phyloP scores from a whole-genome alignment of 441 rosid genomes.

The Pelargonium australe region DNA sequence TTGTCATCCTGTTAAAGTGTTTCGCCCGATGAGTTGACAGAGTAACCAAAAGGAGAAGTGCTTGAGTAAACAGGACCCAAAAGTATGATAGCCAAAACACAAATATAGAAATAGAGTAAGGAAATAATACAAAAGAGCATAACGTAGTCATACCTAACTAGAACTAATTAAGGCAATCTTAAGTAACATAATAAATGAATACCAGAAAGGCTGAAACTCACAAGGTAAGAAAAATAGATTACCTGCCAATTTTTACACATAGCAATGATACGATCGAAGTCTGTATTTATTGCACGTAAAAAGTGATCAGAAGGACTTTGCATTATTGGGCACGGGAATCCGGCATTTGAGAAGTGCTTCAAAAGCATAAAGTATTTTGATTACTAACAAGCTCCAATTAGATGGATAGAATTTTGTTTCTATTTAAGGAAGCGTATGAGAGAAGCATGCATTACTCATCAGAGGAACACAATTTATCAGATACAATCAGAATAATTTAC shows the following conservation, averaged over 20 bases:
- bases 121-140: not conserved
- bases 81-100: not conserved
- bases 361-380: slow-evolving; percentile 25
- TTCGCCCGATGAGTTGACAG: slow-evolving; percentile 11
- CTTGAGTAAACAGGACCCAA: not conserved
- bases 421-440: too few relatives aligned
- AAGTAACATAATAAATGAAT: too few relatives aligned
- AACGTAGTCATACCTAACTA: not conserved
- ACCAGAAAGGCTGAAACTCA: not conserved
- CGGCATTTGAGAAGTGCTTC: slow-evolving; percentile 98
- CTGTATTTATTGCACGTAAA: slow-evolving; percentile 93
- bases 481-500: slow-evolving; percentile 29
- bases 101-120: not conserved
- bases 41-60: slow-evolving; percentile 2
- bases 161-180: not conserved
- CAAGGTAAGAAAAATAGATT: slow-evolving; percentile 16
- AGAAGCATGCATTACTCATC: too few relatives aligned
- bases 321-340: slow-evolving; percentile 99
- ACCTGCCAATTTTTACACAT: slow-evolving; percentile 99
- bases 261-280: slow-evolving; percentile 96
- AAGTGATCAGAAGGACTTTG: slow-evolving; percentile 99
- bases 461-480: not conserved
- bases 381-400: slow-evolving; percentile 20
- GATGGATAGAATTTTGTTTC: not conserved
- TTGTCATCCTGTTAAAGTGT: slow-evolving; percentile 64